Conservation (phyloP, 2,329 filamentous ascomycete genomes). For the Biscogniauxia mediterranea region DNA sequence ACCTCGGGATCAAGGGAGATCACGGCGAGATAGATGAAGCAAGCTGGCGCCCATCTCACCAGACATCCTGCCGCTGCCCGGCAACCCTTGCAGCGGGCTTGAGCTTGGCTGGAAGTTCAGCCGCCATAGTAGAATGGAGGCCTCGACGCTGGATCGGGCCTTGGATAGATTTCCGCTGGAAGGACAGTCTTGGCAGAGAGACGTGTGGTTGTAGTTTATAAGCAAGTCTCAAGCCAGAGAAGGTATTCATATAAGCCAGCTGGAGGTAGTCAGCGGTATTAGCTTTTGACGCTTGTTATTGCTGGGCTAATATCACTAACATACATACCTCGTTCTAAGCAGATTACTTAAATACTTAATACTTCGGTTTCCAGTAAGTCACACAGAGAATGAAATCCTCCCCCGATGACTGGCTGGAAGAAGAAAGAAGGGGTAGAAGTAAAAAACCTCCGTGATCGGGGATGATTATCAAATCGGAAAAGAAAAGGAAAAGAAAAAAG, state of each 20-base stretch:
- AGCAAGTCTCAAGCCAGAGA: neutral
- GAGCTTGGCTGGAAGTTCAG: slow-evolving; percentile 41
- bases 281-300: neutral
- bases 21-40: neutral
- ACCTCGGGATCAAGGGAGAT: slow-evolving; percentile 1
- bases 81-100: slow-evolving; percentile 51
- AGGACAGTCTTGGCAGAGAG: neutral
- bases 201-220: neutral
- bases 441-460: neutral
- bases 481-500: neutral
- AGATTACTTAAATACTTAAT: neutral
- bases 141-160: slow-evolving; percentile 10
- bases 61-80: slow-evolving; percentile 51
- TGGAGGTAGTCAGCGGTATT: neutral
- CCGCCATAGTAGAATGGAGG: slow-evolving; percentile 39
- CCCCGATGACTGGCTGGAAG: too few relatives aligned
- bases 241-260: neutral
- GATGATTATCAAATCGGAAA: neutral
- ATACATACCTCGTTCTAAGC: neutral
- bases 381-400: neutral
- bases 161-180: neutral
- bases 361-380: neutral
- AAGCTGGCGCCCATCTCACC: slow-evolving; percentile 35
- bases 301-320: too few relatives aligned
- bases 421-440: too few relatives aligned